Base-by-base conservation (phyloP, 441 rosid genomes). In the Populus hybrid region DNA sequence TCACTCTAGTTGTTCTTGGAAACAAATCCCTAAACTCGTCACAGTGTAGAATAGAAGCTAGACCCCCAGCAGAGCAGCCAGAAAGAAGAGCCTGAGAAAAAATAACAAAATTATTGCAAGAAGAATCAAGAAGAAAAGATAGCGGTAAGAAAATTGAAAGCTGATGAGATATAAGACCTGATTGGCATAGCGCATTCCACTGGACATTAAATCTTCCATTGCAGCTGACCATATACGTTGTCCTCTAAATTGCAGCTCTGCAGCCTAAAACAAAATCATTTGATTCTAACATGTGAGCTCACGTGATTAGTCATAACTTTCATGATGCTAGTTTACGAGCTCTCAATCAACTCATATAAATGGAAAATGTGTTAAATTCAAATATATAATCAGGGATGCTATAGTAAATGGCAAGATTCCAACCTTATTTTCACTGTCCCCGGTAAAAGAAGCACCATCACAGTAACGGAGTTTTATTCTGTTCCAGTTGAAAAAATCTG, bases 401-500 rank as follows among this genome's bases (percentile, higher is more conserved):
- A 10, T 42, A 65, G 12, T 5, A 59, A 42, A 75, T 28, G 32
- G 40, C 69, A n/a, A 24, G 71, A 69, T 61, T 35, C 36, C 72
- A 32, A 94, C 98, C 97, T 87, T 82, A 85, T 91, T 82, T 86
- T 89, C 91, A 53, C 91, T 84, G 79, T 94, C 92, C 75, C 99
- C 99, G 18, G 87, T 75, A 79, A 96, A 96, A 36, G 99, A 96
- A 72, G 98, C 99, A 2, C 99, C 98, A 71, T 96, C 99, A 64
- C 99, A 96, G 72, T 94, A 96, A 21, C 99, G 97, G 79, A 96
- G 85, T 85, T 94, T 94, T 73, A 94, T 89, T 86, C 98, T 87
- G 82, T 96, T 96, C 99, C 99, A 96, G 84, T 96, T 92, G 78
- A 90, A 96, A 80, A 96, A 96, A 83, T 96, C 99, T 96, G 89